Evolutionary conservation across 2,329 filamentous ascomycete genomes (phyloP), one percentile per base, ranked within the genome.

Genomic region (Colletotrichum sidae): DNA sequence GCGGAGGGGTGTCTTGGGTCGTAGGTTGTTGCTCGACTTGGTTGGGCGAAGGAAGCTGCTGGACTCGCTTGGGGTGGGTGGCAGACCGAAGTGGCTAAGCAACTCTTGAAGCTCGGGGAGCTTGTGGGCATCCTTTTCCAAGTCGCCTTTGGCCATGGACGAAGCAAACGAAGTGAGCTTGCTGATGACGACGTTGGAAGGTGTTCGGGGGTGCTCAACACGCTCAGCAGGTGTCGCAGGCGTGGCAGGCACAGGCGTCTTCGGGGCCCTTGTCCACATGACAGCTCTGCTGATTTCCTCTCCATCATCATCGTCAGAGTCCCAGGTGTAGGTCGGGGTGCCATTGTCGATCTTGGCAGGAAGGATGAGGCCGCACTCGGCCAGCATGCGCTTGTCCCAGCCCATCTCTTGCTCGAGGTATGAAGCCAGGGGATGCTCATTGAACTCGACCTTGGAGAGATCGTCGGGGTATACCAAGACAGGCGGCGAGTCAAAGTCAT

Each of bases 371-470:
- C 67, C 67, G 4, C 52, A 60, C 3, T 52, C 34, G 15, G 67
- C 61, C 25, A 66, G 67, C 42, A 44, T 46, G 10, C 52, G 25
- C 17, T 56, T 56, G 37, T 62, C 58, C 52, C 52, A 63, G 13
- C 52, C 63, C 11, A 63, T 50, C 50, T 68, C 45, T 15, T 53
- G 38, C 42, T 58, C 13, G 7, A 66, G 42, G 8, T 74, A 68
- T n/a, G 57, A 67, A 10, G 74, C 72, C 6, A 81, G 68, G 1
- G 79, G 79, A 35, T 81, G 79, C 37, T 79, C 72, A 35, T 75
- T 68, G 52, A 79, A 80, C 2, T 75, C 70, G 6, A 70, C 72
- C 25, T 61, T 70, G 3, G 78, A 80, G 0, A 79, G 64, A 60
- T 78, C 74, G 4, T 76, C 45, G 1, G 78, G 76, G 49, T 77